Percentiles rank a stretch among this genome's conserved stretches.
Conservation (phyloP, 371 early-diverging fungal genomes). For the Actinomortierella wolfii region DNA sequence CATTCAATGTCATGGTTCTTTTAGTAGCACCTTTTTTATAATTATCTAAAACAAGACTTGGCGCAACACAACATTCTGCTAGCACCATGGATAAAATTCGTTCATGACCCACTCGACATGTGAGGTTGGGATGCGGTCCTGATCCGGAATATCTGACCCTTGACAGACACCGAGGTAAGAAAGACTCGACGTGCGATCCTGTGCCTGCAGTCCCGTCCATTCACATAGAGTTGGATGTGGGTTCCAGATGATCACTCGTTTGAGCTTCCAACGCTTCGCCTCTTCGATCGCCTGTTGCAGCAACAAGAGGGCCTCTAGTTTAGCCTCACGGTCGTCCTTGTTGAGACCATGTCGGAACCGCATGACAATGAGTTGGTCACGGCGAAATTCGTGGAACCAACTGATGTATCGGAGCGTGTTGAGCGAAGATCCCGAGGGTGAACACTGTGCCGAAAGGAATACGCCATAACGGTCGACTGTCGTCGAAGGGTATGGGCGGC, state of each 20-base stretch:
- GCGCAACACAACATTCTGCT: too few species aligned
- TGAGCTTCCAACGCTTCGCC: background rate
- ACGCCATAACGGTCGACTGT: background rate
- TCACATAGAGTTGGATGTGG: background rate
- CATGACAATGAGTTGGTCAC: background rate
- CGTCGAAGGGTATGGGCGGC: too few species aligned
- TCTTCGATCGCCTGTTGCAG: background rate
- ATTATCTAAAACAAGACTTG: too few species aligned
- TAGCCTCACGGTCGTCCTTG: background rate
- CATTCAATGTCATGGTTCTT: too few species aligned
- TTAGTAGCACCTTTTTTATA: too few species aligned
- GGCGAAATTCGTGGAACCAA: background rate
- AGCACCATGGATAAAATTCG: conserved; percentile 1
- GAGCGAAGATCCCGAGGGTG: background rate
- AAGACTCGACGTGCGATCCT: background rate
- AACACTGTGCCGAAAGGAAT: background rate
- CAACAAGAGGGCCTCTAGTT: background rate
- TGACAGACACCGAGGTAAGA: background rate
- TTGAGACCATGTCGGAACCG: background rate
- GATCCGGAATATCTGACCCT: background rate
- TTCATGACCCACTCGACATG: background rate
- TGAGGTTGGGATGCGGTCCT: background rate
- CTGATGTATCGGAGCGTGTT: background rate
- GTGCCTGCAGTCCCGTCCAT: background rate
- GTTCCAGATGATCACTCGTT: background rate